Conservation (phyloP, 768 basidiomycete species). For the Lactarius trivialis region DNA sequence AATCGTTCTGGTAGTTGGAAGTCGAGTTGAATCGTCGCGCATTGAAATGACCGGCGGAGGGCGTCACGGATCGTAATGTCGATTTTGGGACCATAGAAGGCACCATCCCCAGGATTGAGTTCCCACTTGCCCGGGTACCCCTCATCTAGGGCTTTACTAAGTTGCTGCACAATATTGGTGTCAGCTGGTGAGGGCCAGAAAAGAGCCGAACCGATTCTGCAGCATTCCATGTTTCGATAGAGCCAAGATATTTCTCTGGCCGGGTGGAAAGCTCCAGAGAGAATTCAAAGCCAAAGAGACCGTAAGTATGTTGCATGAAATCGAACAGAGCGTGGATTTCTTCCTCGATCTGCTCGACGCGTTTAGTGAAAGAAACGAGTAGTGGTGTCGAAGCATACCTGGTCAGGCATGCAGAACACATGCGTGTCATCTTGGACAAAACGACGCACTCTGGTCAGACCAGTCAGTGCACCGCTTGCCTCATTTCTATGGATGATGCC, state of each 20-base stretch:
- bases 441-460: slow-evolving; percentile 85
- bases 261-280: slow-evolving; percentile 91
- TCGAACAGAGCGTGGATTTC: slow-evolving; percentile 88
- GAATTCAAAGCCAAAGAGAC: slow-evolving; percentile 92
- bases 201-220: slow-evolving; percentile 64
- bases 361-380: background rate
- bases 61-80: slow-evolving; percentile 96
- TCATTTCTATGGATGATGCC: slow-evolving; percentile 97
- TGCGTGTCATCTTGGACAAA: slow-evolving; percentile 99
- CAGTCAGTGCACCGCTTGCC: slow-evolving; percentile 89
- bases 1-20: slow-evolving; percentile 98
- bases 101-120: slow-evolving; percentile 92
- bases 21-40: slow-evolving; percentile 97
- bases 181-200: background rate
- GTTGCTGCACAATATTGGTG: slow-evolving; percentile 48
- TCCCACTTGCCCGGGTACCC: slow-evolving; percentile 87
- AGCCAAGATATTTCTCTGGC: slow-evolving; percentile 89
- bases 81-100: slow-evolving; percentile 99
- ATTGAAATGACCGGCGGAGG: slow-evolving; percentile 89
- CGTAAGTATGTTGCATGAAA: slow-evolving; percentile 92
- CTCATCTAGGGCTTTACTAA: slow-evolving; percentile 75
- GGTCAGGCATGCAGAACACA: slow-evolving; percentile 94
- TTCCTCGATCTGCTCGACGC: slow-evolving; percentile 55
- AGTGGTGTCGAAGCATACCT: slow-evolving; percentile 39
- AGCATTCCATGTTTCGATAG: slow-evolving; percentile 81